Conservation (phyloP, 345 rosid genomes). For the Arabidopsis arenosa region DNA sequence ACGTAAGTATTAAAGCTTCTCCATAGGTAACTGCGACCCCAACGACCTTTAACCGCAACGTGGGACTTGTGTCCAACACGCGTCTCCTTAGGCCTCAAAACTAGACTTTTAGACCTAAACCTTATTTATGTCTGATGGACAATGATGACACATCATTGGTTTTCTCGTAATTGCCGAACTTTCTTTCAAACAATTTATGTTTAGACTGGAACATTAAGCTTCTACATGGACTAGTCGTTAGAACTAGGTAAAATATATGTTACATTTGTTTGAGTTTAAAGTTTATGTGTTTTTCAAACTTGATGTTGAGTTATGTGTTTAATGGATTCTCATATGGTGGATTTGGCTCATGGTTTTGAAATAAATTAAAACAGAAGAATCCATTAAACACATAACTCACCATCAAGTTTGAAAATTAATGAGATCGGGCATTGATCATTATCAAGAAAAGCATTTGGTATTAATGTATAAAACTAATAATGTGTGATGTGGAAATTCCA, state of each 20-base stretch:
- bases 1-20: conserved; percentile 27
- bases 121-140: conserved; percentile 17
- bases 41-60: conserved; percentile 34
- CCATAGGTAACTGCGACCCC: conserved; percentile 33
- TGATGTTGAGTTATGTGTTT: not conserved
- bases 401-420: not conserved
- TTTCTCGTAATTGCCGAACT: conserved; percentile 26
- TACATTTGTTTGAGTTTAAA: not conserved
- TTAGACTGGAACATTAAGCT: not conserved
- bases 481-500: conserved; percentile 30
- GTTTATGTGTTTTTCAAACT: too few species aligned
- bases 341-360: not conserved
- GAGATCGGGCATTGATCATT: conserved; percentile 19
- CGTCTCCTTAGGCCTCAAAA: conserved; percentile 21
- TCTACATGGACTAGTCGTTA: not conserved
- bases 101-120: conserved; percentile 18
- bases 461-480: not conserved
- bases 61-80: conserved; percentile 40
- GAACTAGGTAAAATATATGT: not conserved
- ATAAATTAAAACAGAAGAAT: not conserved
- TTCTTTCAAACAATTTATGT: not conserved
- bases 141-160: not conserved
- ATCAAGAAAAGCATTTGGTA: not conserved
- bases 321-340: too few species aligned
- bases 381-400: not conserved